A percentile compares a stretch with the other conserved stretches of the same genome.
Conservation (phyloP, 2,329 filamentous ascomycete genomes). For the Trichoderma oligosporum region DNA sequence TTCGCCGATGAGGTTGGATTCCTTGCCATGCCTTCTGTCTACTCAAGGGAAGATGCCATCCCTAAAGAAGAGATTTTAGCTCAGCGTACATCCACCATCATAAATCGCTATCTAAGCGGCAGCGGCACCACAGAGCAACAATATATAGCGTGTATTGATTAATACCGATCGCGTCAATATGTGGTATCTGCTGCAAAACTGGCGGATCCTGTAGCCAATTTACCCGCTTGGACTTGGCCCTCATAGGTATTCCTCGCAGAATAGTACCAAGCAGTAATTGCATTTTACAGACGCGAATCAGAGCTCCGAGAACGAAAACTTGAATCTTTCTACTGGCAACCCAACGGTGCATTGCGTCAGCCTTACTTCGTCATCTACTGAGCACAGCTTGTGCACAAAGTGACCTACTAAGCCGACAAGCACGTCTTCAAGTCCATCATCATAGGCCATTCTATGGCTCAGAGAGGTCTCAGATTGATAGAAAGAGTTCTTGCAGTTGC, state of each 20-base stretch:
- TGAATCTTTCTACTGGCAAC: slow-evolving; percentile 60
- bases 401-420: slow-evolving; percentile 56
- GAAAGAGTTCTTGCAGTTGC: slow-evolving; percentile 14
- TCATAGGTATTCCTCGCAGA: slow-evolving; percentile 64
- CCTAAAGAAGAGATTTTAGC: slow-evolving; percentile 52
- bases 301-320: slow-evolving; percentile 55
- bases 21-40: slow-evolving; percentile 58
- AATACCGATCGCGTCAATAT: slow-evolving; percentile 53
- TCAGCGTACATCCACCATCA: slow-evolving; percentile 51
- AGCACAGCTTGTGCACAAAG: slow-evolving; percentile 60
- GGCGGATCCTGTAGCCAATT: slow-evolving; percentile 51
- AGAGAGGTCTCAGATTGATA: slow-evolving; percentile 15
- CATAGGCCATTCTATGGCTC: slow-evolving; percentile 35
- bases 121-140: slow-evolving; percentile 8
- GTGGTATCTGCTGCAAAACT: slow-evolving; percentile 58
- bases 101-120: slow-evolving; percentile 49
- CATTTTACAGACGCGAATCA: slow-evolving; percentile 58
- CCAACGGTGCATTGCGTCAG: slow-evolving; percentile 65
- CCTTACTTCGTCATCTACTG: slow-evolving; percentile 60
- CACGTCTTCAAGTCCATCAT: slow-evolving; percentile 58
- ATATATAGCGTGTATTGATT: slow-evolving; percentile 40
- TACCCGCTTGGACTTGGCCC: slow-evolving; percentile 57
- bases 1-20: slow-evolving; percentile 63
- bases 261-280: slow-evolving; percentile 56
- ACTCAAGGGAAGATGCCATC: slow-evolving; percentile 54